A percentile compares a stretch with the other conserved stretches of the same genome.
phyloP scores from a whole-genome alignment of 2,329 filamentous ascomycete genomes.

The Diaporthe sp. region DNA sequence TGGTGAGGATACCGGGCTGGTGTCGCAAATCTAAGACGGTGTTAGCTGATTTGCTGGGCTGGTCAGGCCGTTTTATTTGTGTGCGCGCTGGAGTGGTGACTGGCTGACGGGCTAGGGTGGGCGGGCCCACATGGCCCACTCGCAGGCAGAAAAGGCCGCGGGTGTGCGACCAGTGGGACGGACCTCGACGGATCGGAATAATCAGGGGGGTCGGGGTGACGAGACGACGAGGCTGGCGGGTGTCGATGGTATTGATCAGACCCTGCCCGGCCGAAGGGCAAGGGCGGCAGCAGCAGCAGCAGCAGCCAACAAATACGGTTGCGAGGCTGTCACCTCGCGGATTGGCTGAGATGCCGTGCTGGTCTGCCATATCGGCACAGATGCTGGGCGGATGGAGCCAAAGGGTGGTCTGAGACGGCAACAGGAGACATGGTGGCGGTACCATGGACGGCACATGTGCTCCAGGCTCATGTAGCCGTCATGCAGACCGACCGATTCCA shows the following conservation, averaged over 20 bases:
- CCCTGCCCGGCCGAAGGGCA: neutral
- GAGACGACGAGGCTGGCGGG: constrained; percentile 6
- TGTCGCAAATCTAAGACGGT: constrained; percentile 53
- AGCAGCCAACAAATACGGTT: neutral
- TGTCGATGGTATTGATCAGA: neutral
- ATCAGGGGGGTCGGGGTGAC: constrained; percentile 14
- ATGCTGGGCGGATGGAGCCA: neutral
- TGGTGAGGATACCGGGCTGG: constrained; percentile 45
- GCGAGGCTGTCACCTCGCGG: neutral
- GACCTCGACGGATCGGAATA: constrained; percentile 16
- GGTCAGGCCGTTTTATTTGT: constrained; percentile 37
- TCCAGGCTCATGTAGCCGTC: neutral
- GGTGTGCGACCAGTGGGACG: constrained; percentile 30
- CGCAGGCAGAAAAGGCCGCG: constrained; percentile 27
- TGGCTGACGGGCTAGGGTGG: constrained; percentile 40
- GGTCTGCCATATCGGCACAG: neutral
- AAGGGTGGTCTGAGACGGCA: neutral
- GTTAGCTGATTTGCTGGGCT: constrained; percentile 63
- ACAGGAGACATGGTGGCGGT: neutral
- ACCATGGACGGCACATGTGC: neutral
- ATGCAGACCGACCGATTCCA: constrained; percentile 17
- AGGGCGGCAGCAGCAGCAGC: neutral
- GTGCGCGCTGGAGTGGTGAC: constrained; percentile 43
- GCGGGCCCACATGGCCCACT: constrained; percentile 30
- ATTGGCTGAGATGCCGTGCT: neutral